Evolutionary conservation across 805 yeast species (phyloP).

Genomic region (Pichia kluyveri): DNA sequence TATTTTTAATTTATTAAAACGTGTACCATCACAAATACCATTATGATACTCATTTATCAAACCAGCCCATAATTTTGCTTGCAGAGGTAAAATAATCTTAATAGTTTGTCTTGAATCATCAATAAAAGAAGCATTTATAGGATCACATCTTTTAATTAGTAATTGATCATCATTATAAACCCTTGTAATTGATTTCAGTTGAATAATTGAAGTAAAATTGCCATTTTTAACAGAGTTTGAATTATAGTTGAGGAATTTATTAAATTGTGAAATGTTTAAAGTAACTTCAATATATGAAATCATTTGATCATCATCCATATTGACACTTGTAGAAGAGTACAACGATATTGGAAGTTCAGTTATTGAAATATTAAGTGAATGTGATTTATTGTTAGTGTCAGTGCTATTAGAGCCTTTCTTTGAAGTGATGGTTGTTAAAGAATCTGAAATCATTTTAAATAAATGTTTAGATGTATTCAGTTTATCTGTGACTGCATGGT

Average conservation of each 20-base stretch:
- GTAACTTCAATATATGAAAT: constrained; percentile 20
- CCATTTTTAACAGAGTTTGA: background rate
- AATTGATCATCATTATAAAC: constrained; percentile 17
- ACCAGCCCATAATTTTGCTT: constrained; percentile 25
- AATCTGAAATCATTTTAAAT: background rate
- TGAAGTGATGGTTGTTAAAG: background rate
- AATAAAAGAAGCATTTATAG: constrained; percentile 21
- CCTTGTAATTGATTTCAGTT: constrained; percentile 20
- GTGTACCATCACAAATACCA: constrained; percentile 18
- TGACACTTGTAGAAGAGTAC: constrained; percentile 11
- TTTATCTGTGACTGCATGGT: background rate
- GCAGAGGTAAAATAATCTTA: constrained; percentile 23
- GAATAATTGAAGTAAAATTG: constrained; percentile 16
- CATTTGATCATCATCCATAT: constrained; percentile 21
- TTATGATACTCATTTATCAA: constrained; percentile 23
- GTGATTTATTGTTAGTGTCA: background rate
- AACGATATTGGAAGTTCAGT: constrained; percentile 7
- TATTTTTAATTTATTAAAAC: constrained; percentile 18
- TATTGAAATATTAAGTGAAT: background rate
- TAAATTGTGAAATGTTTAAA: constrained; percentile 15
- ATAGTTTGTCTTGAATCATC: constrained; percentile 13
- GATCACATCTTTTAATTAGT: constrained; percentile 20
- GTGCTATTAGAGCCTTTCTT: background rate
- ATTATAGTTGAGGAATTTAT: constrained; percentile 1
- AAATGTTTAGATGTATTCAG: background rate